Base-by-base conservation (phyloP, 805 yeast species). In the Candida mattraensis region DNA sequence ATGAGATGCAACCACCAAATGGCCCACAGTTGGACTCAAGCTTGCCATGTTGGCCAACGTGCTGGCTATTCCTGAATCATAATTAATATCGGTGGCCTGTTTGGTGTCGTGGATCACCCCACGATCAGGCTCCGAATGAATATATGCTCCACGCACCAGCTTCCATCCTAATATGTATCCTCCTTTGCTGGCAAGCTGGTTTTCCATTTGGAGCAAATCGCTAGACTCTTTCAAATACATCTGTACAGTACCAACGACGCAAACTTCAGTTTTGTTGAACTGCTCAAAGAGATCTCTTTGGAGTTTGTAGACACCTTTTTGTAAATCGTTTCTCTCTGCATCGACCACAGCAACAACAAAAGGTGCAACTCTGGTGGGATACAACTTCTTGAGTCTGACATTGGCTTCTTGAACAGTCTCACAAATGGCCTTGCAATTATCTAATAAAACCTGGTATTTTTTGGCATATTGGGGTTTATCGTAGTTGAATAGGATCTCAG, bases 121-220 rank as follows among this genome's bases (percentile, higher is more conserved):
- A 54, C 97, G 72, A 45, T 82, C 70, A 22, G 83, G 75, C 66
- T 89, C 98, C 5, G 95, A 78, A 58, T 89, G 96, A 42, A 89
- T 78, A 67, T 89, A 89, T 11, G 98, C 98, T 47, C 98, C 98
- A 62, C 98, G 78, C 12, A 89, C 98, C 37, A 89, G 72, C 63
- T 89, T 89, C 69, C 88, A 68, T 14, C 96, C 96, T 39, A 88
- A 64, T 55, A 83, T 75, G 62, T 89, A 89, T 13, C 64, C 61
- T 35, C 74, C 71, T 37, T 70, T 58, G 39, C 63, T 48, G 12
- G 97, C 96, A 37, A 79, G 66, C 47, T 69, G 61, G 46, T 76
- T 74, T 58, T 89, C 97, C 24, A 64, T 46, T 20, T 73, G 60
- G 45, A 91, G 66, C 48, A 84, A 71, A 14, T 70, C 69, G 2